Evolutionary conservation across 1,139 yeast species (phyloP).

Genomic region (Tardiomyces digboiensis): DNA sequence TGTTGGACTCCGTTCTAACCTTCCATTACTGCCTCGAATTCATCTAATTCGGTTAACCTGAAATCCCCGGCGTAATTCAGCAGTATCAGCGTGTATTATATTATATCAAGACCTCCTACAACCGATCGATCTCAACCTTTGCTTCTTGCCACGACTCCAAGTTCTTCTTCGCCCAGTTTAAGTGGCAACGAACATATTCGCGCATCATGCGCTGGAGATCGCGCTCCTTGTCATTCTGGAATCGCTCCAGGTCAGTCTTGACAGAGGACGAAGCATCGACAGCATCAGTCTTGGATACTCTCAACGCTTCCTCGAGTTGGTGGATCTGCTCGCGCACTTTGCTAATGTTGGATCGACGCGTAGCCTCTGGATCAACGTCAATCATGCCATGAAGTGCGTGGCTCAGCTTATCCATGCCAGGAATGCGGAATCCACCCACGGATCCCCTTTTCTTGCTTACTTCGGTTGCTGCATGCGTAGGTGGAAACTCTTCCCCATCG

Average conservation of each 20-base stretch:
- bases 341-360: conserved; percentile 47
- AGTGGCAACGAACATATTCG: conserved; percentile 47
- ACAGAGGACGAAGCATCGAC: conserved; percentile 42
- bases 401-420: conserved; percentile 43
- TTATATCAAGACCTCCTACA: too few species aligned
- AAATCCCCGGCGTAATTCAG: too few species aligned
- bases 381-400: conserved; percentile 60
- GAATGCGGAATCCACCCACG: conserved; percentile 30
- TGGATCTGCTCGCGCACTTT: conserved; percentile 43
- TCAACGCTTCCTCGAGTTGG: conserved; percentile 47
- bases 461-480: conserved; percentile 7
- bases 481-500: background rate
- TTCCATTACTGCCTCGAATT: too few species aligned
- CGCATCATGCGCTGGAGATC: conserved; percentile 40
- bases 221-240: conserved; percentile 35
- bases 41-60: too few species aligned
- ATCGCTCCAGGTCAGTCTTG: conserved; percentile 38
- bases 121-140: background rate
- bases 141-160: conserved; percentile 70
- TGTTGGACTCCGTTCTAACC: too few species aligned
- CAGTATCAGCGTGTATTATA: too few species aligned
- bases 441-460: conserved; percentile 21
- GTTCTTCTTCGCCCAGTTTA: conserved; percentile 64
- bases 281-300: conserved; percentile 47
- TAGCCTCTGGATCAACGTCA: conserved; percentile 60